A percentile compares a stretch with the other conserved stretches of the same genome.
These are phyloP conservation scores for Boletellus dicymbophilus DNA, from an alignment of 1,284 basidiomycete species.

Conservation along the genomic window DNA sequence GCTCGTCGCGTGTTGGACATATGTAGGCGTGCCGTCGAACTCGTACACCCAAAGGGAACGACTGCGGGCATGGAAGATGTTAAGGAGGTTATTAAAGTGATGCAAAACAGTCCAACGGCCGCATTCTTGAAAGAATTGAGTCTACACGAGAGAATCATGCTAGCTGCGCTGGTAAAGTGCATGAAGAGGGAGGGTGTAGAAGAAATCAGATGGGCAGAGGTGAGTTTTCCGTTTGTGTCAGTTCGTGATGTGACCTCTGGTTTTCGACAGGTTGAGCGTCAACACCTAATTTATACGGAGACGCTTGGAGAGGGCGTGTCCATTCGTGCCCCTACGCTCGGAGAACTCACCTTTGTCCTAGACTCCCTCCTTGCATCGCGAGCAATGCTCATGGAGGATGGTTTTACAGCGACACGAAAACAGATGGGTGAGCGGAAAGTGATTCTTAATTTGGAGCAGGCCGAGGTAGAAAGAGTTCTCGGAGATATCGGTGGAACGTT, in stretches of 20 bases:
- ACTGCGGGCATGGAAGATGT: slow-evolving; percentile 78
- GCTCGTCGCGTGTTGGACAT: slow-evolving; percentile 94
- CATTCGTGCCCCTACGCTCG: slow-evolving; percentile 49
- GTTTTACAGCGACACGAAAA: slow-evolving; percentile 51
- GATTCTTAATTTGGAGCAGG: slow-evolving; percentile 68
- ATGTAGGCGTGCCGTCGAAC: slow-evolving; percentile 87
- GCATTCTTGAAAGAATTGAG: slow-evolving; percentile 81
- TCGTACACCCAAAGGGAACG: slow-evolving; percentile 53
- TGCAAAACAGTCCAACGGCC: slow-evolving; percentile 91
- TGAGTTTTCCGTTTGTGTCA: slow-evolving; percentile 36
- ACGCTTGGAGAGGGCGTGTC: slow-evolving; percentile 55
- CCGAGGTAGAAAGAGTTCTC: slow-evolving; percentile 73
- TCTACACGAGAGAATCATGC: slow-evolving; percentile 86
- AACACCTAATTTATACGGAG: slow-evolving; percentile 65
- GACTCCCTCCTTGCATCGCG: slow-evolving; percentile 71
- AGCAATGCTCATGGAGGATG: slow-evolving; percentile 73
- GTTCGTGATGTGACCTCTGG: slow-evolving; percentile 4
- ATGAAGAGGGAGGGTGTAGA: slow-evolving; percentile 84
- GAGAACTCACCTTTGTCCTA: slow-evolving; percentile 61
- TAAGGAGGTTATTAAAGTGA: slow-evolving; percentile 79
- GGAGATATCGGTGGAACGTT: slow-evolving; percentile 66
- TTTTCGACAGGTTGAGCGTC: slow-evolving; percentile 55
- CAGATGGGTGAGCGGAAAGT: slow-evolving; percentile 59
- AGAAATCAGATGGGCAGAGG: slow-evolving; percentile 84
- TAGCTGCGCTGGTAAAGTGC: slow-evolving; percentile 86